Base-by-base conservation (phyloP, 2,329 filamentous ascomycete genomes). In the Fusarium sp. region DNA sequence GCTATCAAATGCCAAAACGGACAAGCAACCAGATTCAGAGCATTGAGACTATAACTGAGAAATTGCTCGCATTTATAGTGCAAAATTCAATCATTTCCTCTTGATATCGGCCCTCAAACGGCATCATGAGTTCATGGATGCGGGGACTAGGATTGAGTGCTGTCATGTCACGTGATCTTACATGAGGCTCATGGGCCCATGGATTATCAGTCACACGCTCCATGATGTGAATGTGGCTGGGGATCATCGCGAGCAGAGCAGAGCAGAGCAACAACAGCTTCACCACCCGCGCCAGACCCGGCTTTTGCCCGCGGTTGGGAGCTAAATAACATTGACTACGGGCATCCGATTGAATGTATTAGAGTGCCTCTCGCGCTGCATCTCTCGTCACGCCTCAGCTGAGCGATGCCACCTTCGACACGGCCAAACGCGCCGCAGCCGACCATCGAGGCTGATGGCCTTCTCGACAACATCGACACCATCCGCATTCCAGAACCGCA, bases 61-160 rank as follows among this genome's bases (percentile, higher is more conserved):
- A 1, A 8, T 33, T 6, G n/a, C 21, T 3, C 2, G 4, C 21
- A 23, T 45, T n/a, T 10, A 19, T 31, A 13, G 19, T 32, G 8
- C 25, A 29, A 37, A 23, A 36, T 21, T 39, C 43, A 52, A 53
- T 36, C 6, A 29, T 35, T 32, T 43, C 15, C 47, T 15, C 1
- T 21, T 17, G 6, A 14, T 13, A 48, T 38, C 21, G n/a, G 11
- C 35, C 37, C 29, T 39, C 42, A 66, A 53, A 51, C 43, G 14
- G 44, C 54, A 68, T 68, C 67, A 70, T 70, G 67, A 70, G 57
- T 66, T 70, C 67, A 69, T 69, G 67, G 70, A 63, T 68, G 67
- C 67, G 67, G 67, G 67, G 67, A 68, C 33, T 15, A 19, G 27
- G n/a, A 33, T 3, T 42, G 31, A 38, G 27, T 11, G 21, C 23